Evolutionary conservation across 2,329 filamentous ascomycete species (phyloP).

Genomic region (Orbilia brochopaga): DNA sequence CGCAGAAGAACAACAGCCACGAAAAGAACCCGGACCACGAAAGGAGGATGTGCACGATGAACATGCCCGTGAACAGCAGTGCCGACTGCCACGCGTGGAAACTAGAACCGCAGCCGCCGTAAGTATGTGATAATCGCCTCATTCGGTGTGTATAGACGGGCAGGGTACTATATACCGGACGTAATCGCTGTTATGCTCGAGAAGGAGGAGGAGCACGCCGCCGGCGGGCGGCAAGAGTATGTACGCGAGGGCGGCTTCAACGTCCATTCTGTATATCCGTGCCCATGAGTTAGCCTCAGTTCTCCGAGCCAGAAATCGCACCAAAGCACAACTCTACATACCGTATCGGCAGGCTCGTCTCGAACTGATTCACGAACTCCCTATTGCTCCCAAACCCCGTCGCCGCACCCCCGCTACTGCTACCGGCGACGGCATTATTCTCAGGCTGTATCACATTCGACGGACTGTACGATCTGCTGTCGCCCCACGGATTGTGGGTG

Average conservation of each 20-base stretch:
- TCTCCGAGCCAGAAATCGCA: no score
- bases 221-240: conserved; percentile 82
- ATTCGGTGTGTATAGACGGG: background rate
- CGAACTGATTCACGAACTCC: conserved; percentile 77
- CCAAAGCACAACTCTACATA: conserved; percentile 16
- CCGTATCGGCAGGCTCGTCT: conserved; percentile 84
- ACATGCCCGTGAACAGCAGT: conserved; percentile 74
- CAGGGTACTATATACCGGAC: conserved; percentile 70
- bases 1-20: conserved; percentile 79
- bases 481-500: conserved; percentile 45
- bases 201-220: conserved; percentile 78
- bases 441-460: conserved; percentile 54
- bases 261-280: conserved; percentile 66
- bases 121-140: conserved; percentile 11
- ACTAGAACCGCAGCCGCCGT: conserved; percentile 60
- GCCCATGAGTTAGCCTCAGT: no score
- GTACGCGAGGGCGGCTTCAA: conserved; percentile 91
- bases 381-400: conserved; percentile 57
- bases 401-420: conserved; percentile 57
- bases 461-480: conserved; percentile 56
- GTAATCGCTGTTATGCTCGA: conserved; percentile 96
- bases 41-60: conserved; percentile 83
- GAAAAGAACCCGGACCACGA: conserved; percentile 82
- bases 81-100: conserved; percentile 97
- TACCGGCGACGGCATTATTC: conserved; percentile 55